Percentiles rank a stretch among this genome's conserved stretches.
Conservation (phyloP, 208 protist species). For the Crithidia fasciculata region DNA sequence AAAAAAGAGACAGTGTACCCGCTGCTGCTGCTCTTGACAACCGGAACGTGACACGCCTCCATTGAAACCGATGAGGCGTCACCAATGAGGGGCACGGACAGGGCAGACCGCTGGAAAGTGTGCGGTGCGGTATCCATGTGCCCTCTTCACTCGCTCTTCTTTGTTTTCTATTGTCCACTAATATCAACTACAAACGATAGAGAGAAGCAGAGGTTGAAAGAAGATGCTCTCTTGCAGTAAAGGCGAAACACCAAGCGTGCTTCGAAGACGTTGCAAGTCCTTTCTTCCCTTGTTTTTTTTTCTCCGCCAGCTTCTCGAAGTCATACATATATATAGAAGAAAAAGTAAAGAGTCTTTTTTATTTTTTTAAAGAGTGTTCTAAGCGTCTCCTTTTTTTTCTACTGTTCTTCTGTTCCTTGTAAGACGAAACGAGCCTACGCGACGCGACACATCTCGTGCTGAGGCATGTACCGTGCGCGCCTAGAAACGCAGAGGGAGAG, state of each 20-base stretch:
- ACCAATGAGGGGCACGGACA: no score
- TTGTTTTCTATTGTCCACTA: slow-evolving; percentile 14
- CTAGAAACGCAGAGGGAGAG: neutral
- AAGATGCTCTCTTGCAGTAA: neutral
- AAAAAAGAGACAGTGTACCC: no score
- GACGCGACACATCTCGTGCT: no score
- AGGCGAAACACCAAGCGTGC: neutral
- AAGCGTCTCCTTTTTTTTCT: neutral
- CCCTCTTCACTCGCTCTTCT: neutral
- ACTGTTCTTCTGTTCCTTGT: neutral
- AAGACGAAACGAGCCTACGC: neutral
- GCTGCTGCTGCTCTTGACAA: no score
- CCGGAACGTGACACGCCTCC: no score
- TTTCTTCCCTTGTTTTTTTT: neutral
- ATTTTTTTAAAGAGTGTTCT: neutral
- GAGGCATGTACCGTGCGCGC: no score
- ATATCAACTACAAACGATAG: neutral
- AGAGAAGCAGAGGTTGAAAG: slow-evolving; percentile 11
- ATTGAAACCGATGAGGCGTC: no score
- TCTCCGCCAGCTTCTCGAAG: no score
- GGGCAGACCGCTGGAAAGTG: no score
- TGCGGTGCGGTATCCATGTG: no score
- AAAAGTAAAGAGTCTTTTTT: no score
- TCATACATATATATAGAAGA: no score
- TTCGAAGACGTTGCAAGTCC: neutral